phyloP scores from a whole-genome alignment of 2,329 filamentous ascomycete genomes.

The Penicillium sp. region DNA sequence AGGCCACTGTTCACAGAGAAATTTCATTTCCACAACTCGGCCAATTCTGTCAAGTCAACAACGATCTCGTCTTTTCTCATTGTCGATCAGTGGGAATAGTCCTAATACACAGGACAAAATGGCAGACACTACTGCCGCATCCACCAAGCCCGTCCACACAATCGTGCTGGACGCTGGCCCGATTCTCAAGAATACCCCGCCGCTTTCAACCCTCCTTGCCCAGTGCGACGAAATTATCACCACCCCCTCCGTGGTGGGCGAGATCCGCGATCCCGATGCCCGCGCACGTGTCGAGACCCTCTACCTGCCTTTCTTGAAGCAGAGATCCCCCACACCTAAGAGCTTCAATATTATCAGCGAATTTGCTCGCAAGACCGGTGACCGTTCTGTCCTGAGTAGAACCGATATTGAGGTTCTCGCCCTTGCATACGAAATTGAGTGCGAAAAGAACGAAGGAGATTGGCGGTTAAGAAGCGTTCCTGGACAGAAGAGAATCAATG shows the following conservation, averaged over 20 bases:
- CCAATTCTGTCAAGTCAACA: constrained; percentile 10
- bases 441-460: constrained; percentile 84
- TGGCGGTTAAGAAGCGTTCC: constrained; percentile 79
- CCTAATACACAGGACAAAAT: constrained; percentile 17
- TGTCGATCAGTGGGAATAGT: constrained; percentile 2
- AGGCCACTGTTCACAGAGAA: constrained; percentile 34
- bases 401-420: constrained; percentile 89
- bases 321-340: constrained; percentile 70
- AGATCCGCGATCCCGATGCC: constrained; percentile 83
- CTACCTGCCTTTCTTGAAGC: constrained; percentile 77
- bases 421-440: constrained; percentile 90
- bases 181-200: constrained; percentile 88
- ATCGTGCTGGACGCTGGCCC: constrained; percentile 89
- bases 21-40: constrained; percentile 25
- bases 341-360: constrained; percentile 78
- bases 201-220: constrained; percentile 75
- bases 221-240: constrained; percentile 78
- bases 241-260: constrained; percentile 78
- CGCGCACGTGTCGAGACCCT: constrained; percentile 78
- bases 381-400: constrained; percentile 80
- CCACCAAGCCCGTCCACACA: constrained; percentile 70
- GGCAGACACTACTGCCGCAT: constrained; percentile 19
- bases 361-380: constrained; percentile 87
- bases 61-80: not conserved
- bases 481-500: constrained; percentile 75